Conservation (phyloP, 2,329 filamentous ascomycete species). For the Botrytis aclada region DNA sequence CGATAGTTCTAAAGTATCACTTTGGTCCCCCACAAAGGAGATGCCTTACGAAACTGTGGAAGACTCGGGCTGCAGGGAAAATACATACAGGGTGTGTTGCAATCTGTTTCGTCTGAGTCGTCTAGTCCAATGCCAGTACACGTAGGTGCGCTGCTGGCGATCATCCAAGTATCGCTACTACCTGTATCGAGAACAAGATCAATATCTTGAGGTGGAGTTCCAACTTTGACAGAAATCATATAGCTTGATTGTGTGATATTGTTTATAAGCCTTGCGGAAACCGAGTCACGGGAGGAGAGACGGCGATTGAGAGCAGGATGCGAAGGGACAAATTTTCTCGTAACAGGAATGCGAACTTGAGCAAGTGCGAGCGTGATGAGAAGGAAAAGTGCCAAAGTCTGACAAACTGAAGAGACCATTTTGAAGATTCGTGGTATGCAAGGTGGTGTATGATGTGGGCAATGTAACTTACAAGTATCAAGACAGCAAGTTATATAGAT, state of each 20-base stretch:
- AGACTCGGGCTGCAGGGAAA: too few species aligned
- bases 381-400: neutral
- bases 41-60: too few species aligned
- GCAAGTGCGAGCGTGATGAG: neutral
- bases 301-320: neutral
- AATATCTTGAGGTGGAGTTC: constrained; percentile 55
- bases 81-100: too few species aligned
- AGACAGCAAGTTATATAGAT: neutral
- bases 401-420: neutral
- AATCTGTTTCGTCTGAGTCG: too few species aligned
- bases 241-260: constrained; percentile 52
- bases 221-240: constrained; percentile 49
- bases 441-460: neutral
- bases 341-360: constrained; percentile 5
- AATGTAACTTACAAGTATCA: neutral
- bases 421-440: neutral
- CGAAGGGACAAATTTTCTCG: neutral
- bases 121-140: constrained; percentile 25
- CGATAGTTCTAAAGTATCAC: too few species aligned
- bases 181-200: constrained; percentile 59
- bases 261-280: constrained; percentile 40
- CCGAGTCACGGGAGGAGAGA: constrained; percentile 22
- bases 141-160: constrained; percentile 37
- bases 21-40: too few species aligned
- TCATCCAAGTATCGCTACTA: constrained; percentile 59